Base-by-base conservation (phyloP, 192 early-diverging fungal species). In the Cetraspora pellucida region DNA sequence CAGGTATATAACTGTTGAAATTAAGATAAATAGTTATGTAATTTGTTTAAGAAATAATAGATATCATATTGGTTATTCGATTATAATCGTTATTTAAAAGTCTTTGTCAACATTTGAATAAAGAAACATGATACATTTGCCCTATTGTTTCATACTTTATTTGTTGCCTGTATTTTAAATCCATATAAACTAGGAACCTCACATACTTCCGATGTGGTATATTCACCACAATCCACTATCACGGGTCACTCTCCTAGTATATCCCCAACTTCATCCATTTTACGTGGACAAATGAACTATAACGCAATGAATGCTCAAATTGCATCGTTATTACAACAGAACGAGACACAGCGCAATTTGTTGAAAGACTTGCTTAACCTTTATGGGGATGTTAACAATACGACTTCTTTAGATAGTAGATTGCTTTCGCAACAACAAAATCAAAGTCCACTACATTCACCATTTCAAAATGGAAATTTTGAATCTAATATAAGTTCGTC, bases 321-420 rank as follows among this genome's bases (percentile, higher is more conserved):
- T 64, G 81, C 85, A 14, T 52, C 77, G 0, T 75, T 88, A 0
- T 78, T 86, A 27, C 80, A 84, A 21, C 87, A 88, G 54, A 88
- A 83, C 30, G 87, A 88, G 30, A 75, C 74, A 3, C 85, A 86
- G 58, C 81, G 81, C 8, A 67, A 25, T 23, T 64, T 86, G 8
- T 31, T 88, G 10, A 72, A 61, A 5, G 87, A 86, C 21, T 59
- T 85, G 3, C 78, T 70, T 61, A 44, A 49, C 43, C 77, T 71
- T 37, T 44, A 79, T 31, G 77, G 80, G 6, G 25, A 66, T 52
- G 43, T 46, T 10, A 45, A 10, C 16, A 21, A 13, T 19, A 44
- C 71, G 8, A 31, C 30, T 17, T 23, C 16, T 69, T 23, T 70
- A 25, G 23, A 14, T 6, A 31, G 66, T 47, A 45, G 43, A 68